Evolutionary conservation across 192 early-diverging fungal genomes (phyloP).

Genomic region (Backusella circina): DNA sequence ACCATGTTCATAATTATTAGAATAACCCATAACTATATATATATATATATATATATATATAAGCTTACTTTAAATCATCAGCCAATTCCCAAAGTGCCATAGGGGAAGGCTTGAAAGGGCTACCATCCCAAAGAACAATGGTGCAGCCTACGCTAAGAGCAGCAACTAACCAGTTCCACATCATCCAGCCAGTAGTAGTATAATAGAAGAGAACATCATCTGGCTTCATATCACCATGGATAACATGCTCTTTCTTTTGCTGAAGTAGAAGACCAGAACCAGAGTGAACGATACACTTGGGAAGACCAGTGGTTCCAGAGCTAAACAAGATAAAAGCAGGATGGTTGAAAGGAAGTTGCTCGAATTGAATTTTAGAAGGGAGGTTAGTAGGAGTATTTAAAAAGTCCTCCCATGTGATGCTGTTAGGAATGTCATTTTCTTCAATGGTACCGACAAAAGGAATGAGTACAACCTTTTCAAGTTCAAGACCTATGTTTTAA

Average conservation of each 20-base stretch:
- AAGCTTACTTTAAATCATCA: slow-evolving; percentile 55
- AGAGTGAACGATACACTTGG: slow-evolving; percentile 96
- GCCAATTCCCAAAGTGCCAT: slow-evolving; percentile 73
- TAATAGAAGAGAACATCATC: slow-evolving; percentile 90
- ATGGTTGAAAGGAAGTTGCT: slow-evolving; percentile 88
- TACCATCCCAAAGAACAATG: slow-evolving; percentile 89
- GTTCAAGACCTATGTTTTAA: slow-evolving; percentile 41
- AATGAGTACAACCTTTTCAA: slow-evolving; percentile 77
- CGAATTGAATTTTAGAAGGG: slow-evolving; percentile 58
- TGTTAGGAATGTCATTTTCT: neutral
- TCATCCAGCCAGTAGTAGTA: slow-evolving; percentile 95
- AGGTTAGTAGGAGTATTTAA: slow-evolving; percentile 37
- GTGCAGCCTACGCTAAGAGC: slow-evolving; percentile 77
- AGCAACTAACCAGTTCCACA: slow-evolving; percentile 98
- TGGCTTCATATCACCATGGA: slow-evolving; percentile 73
- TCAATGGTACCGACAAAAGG: slow-evolving; percentile 55
- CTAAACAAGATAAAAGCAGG: slow-evolving; percentile 90
- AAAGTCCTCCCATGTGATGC: slow-evolving; percentile 43
- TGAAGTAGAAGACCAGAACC: slow-evolving; percentile 89
- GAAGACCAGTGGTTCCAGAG: slow-evolving; percentile 93
- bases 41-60: neutral
- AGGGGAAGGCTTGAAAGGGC: slow-evolving; percentile 85
- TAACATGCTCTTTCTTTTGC: slow-evolving; percentile 90
- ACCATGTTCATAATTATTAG: neutral
- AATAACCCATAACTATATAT: neutral